Evolutionary conservation across 352 stramenopile genomes (phyloP), one percentile per base, ranked within the genome.

Genomic region (Globisporangium abappressorium): DNA sequence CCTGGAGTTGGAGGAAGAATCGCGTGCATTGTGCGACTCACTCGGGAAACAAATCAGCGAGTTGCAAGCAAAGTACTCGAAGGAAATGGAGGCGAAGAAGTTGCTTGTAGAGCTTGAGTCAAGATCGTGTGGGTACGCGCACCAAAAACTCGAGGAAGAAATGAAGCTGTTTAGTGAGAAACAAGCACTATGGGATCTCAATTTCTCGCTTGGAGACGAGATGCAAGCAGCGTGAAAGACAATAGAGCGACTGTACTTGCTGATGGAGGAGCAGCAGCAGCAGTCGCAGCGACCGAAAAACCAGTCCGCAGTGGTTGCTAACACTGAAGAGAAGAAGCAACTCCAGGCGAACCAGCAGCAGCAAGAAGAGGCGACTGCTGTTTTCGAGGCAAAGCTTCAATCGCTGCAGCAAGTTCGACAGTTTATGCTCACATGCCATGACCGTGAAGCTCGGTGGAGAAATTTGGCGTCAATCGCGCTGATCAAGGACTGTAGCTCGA

Each of bases 371-470:
- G 72, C 73, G 9, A 69, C 68, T 2, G 72, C 64, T 8, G 63
- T 84, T 11, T 84, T 91, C 51, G 78, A 88, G 43, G 69, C 72
- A 9, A 91, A 91, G 24, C 65, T 85, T 5, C 65, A 82, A 57
- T 76, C 65, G 14, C 38, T 87, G 41, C 76, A 90, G 57, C 70
- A 84, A 34, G 67, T 82, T 20, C 73, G 86, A 1, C 71, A 82
- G 41, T 89, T 88, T 63, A 62, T 92, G 28, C 33, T 90, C 30
- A 61, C 83, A 30, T 90, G 83, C 63, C 93, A 93, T 68, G 79
- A 84, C 6, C 82, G 84, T 2, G 86, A 94, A 60, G 63, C 69
- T 36, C 84, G 84, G 8, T 93, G 86, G 86, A 73, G 84, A 12
- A 55, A 53, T 7, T 64, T 94, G 14, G 79, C 79, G 20, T 68